Evolutionary conservation across 83 land plant genomes (phyloP).

Genomic region (Diphasiastrum complanatum): DNA sequence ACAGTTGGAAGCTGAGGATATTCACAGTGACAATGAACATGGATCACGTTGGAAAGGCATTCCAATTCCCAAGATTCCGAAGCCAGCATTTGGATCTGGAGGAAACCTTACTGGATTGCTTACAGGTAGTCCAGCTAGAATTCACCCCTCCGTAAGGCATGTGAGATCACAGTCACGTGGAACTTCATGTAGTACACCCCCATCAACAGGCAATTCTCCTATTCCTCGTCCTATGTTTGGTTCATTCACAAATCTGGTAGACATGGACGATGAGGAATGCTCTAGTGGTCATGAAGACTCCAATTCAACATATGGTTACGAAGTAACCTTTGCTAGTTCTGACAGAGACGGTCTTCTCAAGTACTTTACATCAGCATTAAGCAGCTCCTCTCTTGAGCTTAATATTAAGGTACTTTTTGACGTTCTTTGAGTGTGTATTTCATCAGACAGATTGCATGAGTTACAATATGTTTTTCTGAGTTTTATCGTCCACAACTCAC

Average conservation of each 20-base stretch:
- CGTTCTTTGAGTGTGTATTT: no score
- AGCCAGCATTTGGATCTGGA: no score
- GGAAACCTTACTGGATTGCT: not conserved
- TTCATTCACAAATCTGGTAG: not conserved
- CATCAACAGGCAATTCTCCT: no score
- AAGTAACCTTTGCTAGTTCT: slow-evolving; percentile 6
- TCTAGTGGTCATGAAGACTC: no score
- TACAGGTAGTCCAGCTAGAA: slow-evolving; percentile 2
- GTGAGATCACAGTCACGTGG: no score
- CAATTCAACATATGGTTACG: slow-evolving; percentile 1
- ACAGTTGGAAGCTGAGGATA: not conserved
- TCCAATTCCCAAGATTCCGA: no score
- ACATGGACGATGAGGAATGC: not conserved
- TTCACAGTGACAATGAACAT: not conserved
- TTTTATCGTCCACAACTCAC: no score
- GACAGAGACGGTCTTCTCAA: slow-evolving; percentile 12
- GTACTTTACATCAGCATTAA: slow-evolving; percentile 10
- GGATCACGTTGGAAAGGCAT: not conserved
- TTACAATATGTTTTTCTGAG: no score
- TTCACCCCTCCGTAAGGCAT: slow-evolving; percentile 5
- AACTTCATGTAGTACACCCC: no score
- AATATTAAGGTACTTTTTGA: slow-evolving; percentile 12
- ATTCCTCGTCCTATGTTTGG: slow-evolving; percentile 15
- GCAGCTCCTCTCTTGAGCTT: slow-evolving; percentile 11
- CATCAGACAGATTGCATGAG: no score